Percentiles rank a stretch among this genome's conserved stretches.
phyloP scores from a whole-genome alignment of 2,329 filamentous ascomycete species.

The Ceratocystis variospora region DNA sequence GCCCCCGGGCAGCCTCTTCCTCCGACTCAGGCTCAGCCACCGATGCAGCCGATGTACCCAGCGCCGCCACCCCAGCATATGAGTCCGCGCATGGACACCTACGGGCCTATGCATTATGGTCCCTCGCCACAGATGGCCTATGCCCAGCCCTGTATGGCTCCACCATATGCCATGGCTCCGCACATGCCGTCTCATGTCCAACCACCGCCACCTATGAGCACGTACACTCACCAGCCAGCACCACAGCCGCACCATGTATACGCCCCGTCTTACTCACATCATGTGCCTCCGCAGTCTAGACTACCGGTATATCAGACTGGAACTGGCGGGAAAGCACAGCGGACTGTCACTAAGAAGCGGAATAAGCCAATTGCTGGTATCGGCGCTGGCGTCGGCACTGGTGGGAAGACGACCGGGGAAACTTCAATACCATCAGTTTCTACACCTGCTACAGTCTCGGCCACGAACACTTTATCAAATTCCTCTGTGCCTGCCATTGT shows the following conservation, averaged over 20 bases:
- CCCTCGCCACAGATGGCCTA: constrained; percentile 28
- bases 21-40: neutral
- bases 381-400: neutral
- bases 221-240: constrained; percentile 23
- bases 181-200: neutral
- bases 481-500: neutral
- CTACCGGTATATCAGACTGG: constrained; percentile 33
- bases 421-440: neutral
- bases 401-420: neutral
- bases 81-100: constrained; percentile 38
- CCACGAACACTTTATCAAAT: neutral
- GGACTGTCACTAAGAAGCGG: constrained; percentile 28
- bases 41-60: constrained; percentile 5
- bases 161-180: constrained; percentile 40
- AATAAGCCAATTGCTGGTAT: neutral
- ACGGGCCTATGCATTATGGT: constrained; percentile 30
- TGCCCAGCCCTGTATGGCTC: constrained; percentile 33
- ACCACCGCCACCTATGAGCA: constrained; percentile 37
- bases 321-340: constrained; percentile 26
- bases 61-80: constrained; percentile 32
- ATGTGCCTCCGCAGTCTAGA: constrained; percentile 29
- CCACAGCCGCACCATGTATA: neutral
- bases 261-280: constrained; percentile 22
- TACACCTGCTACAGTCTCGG: neutral
- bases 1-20: neutral